Evolutionary conservation across 805 yeast species (phyloP).

Genomic region (baker's yeast (Saccharomyces cerevisiae)): DNA sequence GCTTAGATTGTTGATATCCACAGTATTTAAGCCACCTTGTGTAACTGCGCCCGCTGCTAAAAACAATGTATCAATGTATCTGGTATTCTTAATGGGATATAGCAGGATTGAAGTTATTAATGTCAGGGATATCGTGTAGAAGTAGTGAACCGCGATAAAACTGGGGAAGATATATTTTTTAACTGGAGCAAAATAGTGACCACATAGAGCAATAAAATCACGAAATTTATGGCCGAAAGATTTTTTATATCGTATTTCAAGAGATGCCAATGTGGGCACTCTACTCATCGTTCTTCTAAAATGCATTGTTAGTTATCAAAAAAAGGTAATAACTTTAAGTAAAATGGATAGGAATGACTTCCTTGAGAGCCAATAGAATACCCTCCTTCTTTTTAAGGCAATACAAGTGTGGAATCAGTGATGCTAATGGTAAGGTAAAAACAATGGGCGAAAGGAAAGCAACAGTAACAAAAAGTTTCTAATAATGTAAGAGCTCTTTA

Average conservation of each 20-base stretch:
- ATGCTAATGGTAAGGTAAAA: neutral
- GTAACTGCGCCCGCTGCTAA: conserved; percentile 70
- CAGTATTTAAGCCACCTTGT: conserved; percentile 86
- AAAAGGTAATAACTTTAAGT: neutral
- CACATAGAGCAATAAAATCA: conserved; percentile 31
- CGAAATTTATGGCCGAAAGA: conserved; percentile 35
- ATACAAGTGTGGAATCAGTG: neutral
- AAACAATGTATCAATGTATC: conserved; percentile 75
- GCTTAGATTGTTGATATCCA: conserved; percentile 53
- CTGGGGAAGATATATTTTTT: conserved; percentile 35
- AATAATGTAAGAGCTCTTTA: neutral
- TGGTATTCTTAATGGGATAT: conserved; percentile 59
- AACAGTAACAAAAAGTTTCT: neutral
- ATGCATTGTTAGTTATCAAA: neutral
- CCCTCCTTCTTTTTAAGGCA: neutral
- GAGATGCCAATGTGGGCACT: conserved; percentile 20
- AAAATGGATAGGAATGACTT: neutral
- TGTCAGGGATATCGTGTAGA: conserved; percentile 52
- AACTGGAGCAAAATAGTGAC: conserved; percentile 29
- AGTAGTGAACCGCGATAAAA: conserved; percentile 58
- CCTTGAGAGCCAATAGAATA: neutral
- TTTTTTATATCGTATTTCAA: conserved; percentile 25
- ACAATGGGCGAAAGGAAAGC: neutral
- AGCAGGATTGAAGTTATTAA: conserved; percentile 67
- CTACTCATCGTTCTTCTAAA: conserved; percentile 17